Evolutionary conservation across 2,329 filamentous ascomycete genomes (phyloP).

Genomic region (Xylariaceae sp.): DNA sequence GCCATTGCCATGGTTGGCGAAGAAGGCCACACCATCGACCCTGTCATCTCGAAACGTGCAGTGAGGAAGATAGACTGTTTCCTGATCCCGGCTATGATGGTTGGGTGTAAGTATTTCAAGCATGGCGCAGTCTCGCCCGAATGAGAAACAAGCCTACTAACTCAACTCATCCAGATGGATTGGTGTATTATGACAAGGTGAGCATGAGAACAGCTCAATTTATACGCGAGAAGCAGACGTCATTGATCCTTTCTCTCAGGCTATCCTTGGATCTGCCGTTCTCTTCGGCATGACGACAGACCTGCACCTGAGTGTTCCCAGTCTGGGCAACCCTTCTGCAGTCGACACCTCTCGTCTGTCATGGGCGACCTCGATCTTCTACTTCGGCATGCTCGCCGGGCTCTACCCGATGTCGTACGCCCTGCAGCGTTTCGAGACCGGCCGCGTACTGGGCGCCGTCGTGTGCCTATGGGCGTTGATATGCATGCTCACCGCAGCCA

Average conservation of each 20-base stretch:
- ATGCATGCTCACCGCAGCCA: conserved; percentile 65
- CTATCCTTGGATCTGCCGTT: conserved; percentile 67
- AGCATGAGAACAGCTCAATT: background rate
- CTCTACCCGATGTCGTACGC: conserved; percentile 70
- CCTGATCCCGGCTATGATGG: conserved; percentile 63
- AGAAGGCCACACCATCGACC: conserved; percentile 29
- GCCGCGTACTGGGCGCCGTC: conserved; percentile 58
- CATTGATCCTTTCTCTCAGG: conserved; percentile 33
- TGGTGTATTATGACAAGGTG: conserved; percentile 68
- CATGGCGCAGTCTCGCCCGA: background rate
- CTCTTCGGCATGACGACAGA: conserved; percentile 75
- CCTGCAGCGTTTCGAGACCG: conserved; percentile 63
- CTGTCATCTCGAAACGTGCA: conserved; percentile 49
- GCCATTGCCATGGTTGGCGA: background rate
- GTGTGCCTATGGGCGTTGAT: conserved; percentile 63
- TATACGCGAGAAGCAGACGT: background rate
- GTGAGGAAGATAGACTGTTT: conserved; percentile 64
- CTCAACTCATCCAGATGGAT: conserved; percentile 42
- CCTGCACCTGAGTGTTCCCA: conserved; percentile 52
- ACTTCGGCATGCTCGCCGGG: conserved; percentile 73
- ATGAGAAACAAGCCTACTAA: background rate
- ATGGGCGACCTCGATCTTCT: conserved; percentile 77
- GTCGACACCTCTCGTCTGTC: conserved; percentile 64
- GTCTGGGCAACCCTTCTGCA: conserved; percentile 44
- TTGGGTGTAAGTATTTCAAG: conserved; percentile 35